A percentile compares a stretch with the other conserved stretches of the same genome.
Evolutionary conservation across 2,329 filamentous ascomycete genomes (phyloP).

Genomic region (Diplodia mutila): DNA sequence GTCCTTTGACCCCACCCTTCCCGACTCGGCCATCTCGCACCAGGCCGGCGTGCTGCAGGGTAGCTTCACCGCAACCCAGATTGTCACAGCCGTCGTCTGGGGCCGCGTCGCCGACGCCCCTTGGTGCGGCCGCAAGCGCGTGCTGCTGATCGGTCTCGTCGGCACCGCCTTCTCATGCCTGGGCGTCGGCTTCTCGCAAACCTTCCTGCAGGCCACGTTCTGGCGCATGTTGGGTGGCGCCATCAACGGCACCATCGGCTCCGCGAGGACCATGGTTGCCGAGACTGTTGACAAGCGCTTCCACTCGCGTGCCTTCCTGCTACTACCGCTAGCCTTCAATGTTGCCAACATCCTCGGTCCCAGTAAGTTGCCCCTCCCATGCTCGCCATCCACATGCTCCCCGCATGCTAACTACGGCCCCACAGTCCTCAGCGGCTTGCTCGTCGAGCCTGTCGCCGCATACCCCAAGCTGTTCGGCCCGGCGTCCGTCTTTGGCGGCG

Average conservation of each 20-base stretch:
- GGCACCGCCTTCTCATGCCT: constrained; percentile 46
- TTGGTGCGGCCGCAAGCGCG: constrained; percentile 50
- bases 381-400: neutral
- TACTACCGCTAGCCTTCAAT: constrained; percentile 47
- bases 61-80: constrained; percentile 48
- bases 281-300: constrained; percentile 46
- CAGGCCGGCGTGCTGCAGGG: constrained; percentile 48
- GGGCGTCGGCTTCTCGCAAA: constrained; percentile 45
- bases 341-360: constrained; percentile 47
- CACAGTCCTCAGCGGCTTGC: constrained; percentile 63
- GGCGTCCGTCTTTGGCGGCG: constrained; percentile 57
- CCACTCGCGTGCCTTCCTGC: constrained; percentile 46
- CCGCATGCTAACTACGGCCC: neutral
- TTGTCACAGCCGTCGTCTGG: constrained; percentile 48
- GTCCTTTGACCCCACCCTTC: constrained; percentile 47
- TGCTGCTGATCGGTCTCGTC: constrained; percentile 45
- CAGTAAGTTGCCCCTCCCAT: constrained; percentile 28
- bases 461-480: constrained; percentile 63
- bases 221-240: constrained; percentile 47
- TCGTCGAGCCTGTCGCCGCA: constrained; percentile 63
- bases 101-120: constrained; percentile 47
- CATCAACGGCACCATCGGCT: constrained; percentile 48
- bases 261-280: constrained; percentile 48
- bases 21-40: constrained; percentile 52
- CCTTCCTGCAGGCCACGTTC: constrained; percentile 46